Percentiles rank a stretch among this genome's conserved stretches.
phyloP scores from a whole-genome alignment of 2,329 filamentous ascomycete species.

The Pleomassaria siparia region DNA sequence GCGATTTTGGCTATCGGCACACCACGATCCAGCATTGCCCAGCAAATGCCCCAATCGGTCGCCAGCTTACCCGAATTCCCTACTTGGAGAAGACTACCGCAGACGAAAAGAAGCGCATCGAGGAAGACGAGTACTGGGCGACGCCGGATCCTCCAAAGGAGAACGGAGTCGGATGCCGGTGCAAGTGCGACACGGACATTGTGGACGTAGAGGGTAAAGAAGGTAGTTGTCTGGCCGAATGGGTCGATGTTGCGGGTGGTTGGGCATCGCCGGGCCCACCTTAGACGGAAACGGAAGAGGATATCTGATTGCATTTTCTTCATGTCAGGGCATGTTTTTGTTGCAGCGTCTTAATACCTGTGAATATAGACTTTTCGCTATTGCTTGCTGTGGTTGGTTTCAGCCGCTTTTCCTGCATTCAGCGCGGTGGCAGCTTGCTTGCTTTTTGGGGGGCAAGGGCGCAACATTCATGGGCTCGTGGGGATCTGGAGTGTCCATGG shows the following conservation, averaged over 20 bases:
- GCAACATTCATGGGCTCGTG: slow-evolving; percentile 10
- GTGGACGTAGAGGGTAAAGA: slow-evolving; percentile 97
- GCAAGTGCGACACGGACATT: slow-evolving; percentile 95
- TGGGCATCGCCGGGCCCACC: slow-evolving; percentile 66
- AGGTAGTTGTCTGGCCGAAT: slow-evolving; percentile 90
- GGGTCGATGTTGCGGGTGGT: slow-evolving; percentile 95
- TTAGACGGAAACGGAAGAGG: not conserved
- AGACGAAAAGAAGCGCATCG: slow-evolving; percentile 79
- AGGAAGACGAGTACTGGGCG: slow-evolving; percentile 97
- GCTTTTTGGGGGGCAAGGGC: slow-evolving; percentile 20
- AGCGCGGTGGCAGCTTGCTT: not conserved
- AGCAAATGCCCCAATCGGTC: slow-evolving; percentile 79
- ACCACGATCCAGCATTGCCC: slow-evolving; percentile 99
- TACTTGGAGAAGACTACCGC: slow-evolving; percentile 79
- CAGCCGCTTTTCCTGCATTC: not conserved
- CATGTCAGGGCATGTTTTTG: slow-evolving; percentile 1
- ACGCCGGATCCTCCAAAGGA: slow-evolving; percentile 83
- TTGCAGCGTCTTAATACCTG: slow-evolving; percentile 23
- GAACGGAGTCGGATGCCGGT: slow-evolving; percentile 95
- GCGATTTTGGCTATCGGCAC: slow-evolving; percentile 96
- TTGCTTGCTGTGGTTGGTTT: too few relatives aligned
- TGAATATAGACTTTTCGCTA: slow-evolving; percentile 21
- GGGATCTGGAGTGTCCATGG: not conserved
- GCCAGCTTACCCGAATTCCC: slow-evolving; percentile 77
- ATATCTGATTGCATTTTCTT: not conserved